phyloP scores from a whole-genome alignment of 2,329 filamentous ascomycete species.

The Trichoderma sp. region DNA sequence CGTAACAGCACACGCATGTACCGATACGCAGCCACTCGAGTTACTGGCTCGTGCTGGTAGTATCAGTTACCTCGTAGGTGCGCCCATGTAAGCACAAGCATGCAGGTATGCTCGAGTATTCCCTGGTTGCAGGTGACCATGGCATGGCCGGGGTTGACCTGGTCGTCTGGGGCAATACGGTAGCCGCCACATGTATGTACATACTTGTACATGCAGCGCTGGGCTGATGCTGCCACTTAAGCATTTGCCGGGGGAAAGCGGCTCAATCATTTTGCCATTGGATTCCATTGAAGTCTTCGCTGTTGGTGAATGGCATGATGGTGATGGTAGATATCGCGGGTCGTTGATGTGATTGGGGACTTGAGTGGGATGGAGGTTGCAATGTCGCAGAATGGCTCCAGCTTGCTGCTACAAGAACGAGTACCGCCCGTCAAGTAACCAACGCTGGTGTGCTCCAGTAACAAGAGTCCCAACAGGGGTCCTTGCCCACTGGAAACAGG shows the following conservation, averaged over 20 bases:
- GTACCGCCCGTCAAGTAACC: background rate
- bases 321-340: background rate
- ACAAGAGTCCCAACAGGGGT: background rate
- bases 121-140: background rate
- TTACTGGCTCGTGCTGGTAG: background rate
- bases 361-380: background rate
- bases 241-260: background rate
- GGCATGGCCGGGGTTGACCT: background rate
- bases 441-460: background rate
- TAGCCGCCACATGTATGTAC: background rate
- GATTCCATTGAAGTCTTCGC: background rate
- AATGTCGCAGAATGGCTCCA: background rate
- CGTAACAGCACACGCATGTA: background rate
- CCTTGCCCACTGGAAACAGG: conserved; percentile 10
- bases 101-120: background rate
- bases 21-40: background rate
- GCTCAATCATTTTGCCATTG: background rate
- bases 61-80: background rate
- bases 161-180: conserved; percentile 14
- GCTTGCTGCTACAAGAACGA: background rate
- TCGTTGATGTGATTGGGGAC: background rate
- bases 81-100: background rate
- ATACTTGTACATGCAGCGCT: background rate
- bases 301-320: background rate
- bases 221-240: background rate